Percentiles rank a stretch among this genome's conserved stretches.
phyloP scores from a whole-genome alignment of 306 rosid genomes.

The Inga laurina region DNA sequence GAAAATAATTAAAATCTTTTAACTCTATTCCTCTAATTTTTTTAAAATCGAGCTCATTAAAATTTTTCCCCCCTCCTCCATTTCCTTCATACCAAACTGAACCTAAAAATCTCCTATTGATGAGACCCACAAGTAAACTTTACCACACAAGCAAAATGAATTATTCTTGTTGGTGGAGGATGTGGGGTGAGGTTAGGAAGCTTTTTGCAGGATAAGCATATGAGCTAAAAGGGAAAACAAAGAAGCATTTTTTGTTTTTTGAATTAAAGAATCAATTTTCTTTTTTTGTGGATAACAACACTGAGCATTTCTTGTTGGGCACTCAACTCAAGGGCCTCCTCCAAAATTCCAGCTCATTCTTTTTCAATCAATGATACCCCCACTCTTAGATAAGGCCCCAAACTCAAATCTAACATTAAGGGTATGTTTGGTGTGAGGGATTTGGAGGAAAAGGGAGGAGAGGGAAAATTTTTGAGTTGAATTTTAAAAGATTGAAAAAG shows the following conservation, averaged over 20 bases:
- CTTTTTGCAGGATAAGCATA: background rate
- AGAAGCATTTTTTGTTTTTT: background rate
- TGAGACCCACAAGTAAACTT: background rate
- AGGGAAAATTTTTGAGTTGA: too few species aligned
- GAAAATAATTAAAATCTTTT: too few species aligned
- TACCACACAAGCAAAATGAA: background rate
- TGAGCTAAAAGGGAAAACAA: background rate
- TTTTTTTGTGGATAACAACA: background rate
- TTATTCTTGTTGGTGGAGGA: background rate
- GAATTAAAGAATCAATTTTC: background rate
- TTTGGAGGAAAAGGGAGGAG: too few species aligned
- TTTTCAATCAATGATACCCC: background rate
- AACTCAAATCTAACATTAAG: too few species aligned
- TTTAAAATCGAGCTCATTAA: too few species aligned
- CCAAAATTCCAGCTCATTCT: conserved; percentile 23
- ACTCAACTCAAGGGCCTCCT: conserved; percentile 31
- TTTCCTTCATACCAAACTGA: too few species aligned
- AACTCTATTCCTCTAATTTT: too few species aligned
- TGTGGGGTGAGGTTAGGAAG: background rate
- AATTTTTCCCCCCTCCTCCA: too few species aligned
- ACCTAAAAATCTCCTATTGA: background rate
- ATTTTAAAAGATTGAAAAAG: too few species aligned
- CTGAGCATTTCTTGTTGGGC: conserved; percentile 28
- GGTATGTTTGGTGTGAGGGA: too few species aligned
- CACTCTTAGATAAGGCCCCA: too few species aligned